A percentile compares a stretch with the other conserved stretches of the same genome.
Conservation (phyloP, 192 early-diverging fungal genomes). For the Neocallimastix lanati region DNA sequence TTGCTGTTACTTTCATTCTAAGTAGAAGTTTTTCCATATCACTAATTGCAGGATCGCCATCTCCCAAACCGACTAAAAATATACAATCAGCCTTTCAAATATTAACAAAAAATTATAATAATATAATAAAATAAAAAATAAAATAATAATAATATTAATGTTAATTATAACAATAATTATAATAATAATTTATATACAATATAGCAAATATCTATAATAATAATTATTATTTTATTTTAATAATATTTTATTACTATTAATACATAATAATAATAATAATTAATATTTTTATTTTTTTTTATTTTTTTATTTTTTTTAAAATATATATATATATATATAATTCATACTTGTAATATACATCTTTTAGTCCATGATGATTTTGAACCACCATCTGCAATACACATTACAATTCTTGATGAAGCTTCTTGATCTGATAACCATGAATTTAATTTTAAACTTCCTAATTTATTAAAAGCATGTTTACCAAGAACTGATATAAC, state of each 20-base stretch:
- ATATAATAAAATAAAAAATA: not conserved
- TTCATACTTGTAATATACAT: constrained; percentile 63
- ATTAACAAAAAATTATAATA: constrained; percentile 1
- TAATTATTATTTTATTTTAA: not conserved
- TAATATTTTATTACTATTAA: no score
- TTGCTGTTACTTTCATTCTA: constrained; percentile 88
- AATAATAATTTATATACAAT: no score
- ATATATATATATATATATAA: no score
- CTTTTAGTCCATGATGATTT: constrained; percentile 84
- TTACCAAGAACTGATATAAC: constrained; percentile 68
- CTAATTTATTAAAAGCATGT: constrained; percentile 79
- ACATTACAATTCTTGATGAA: constrained; percentile 65
- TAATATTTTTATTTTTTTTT: no score
- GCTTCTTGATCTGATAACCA: constrained; percentile 96
- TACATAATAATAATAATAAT: no score
- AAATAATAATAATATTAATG: no score
- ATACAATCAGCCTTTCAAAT: constrained; percentile 68
- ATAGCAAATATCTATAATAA: no score
- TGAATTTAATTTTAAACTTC: constrained; percentile 72
- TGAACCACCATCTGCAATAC: constrained; percentile 84
- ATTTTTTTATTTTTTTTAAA: no score
- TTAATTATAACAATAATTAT: no score
- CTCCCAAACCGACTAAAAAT: constrained; percentile 78
- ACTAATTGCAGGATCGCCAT: constrained; percentile 70
- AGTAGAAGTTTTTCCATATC: constrained; percentile 83